Percentiles rank a stretch among this genome's conserved stretches.
These are phyloP conservation scores for Colletotrichum noveboracense DNA, from an alignment of 2,329 filamentous ascomycete genomes.

Conservation along the genomic window DNA sequence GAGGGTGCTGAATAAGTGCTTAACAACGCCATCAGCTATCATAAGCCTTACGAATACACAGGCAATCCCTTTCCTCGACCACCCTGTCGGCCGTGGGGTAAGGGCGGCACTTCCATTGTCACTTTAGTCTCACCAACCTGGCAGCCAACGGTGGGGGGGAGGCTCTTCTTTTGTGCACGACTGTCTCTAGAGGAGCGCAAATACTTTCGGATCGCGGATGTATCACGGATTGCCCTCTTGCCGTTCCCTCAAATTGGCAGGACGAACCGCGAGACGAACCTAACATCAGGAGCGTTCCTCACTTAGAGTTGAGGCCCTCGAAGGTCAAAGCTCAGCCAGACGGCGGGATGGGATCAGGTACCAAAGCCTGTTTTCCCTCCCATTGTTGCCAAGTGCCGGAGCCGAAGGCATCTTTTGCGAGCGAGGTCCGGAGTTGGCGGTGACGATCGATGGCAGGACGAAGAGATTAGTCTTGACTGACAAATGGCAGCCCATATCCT, in stretches of 20 bases:
- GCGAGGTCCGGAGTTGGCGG: not conserved
- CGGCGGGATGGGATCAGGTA: not conserved
- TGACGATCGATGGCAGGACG: not conserved
- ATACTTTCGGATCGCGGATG: not conserved
- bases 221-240: not conserved
- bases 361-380: not conserved
- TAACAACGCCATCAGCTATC: conserved; percentile 1
- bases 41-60: conserved; percentile 16
- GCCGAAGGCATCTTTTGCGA: not conserved
- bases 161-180: not conserved
- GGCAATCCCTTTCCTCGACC: not conserved
- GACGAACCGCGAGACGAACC: not conserved
- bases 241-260: not conserved
- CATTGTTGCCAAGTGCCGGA: not conserved
- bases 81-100: not conserved
- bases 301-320: not conserved
- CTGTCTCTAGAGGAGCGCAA: not conserved
- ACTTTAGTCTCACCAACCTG: not conserved
- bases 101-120: not conserved
- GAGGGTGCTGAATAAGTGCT: conserved; percentile 16
- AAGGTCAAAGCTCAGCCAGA: not conserved
- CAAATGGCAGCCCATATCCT: not conserved
- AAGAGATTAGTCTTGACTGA: not conserved
- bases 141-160: not conserved
- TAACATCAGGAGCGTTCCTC: not conserved